phyloP scores from a whole-genome alignment of 208 protist genomes.

The Crithidia sp. region DNA sequence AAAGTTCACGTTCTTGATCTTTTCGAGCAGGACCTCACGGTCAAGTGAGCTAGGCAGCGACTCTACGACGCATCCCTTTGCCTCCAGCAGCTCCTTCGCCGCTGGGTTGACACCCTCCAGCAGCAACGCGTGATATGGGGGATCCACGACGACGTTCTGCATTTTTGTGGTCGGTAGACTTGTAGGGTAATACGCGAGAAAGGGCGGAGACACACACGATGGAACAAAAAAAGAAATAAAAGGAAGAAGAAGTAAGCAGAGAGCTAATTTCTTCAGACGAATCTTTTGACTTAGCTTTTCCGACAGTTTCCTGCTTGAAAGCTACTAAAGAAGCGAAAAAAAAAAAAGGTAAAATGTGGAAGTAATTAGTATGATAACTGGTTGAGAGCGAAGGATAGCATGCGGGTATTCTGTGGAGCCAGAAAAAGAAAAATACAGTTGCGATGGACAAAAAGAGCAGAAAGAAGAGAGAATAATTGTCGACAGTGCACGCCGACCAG shows the following conservation, averaged over 20 bases:
- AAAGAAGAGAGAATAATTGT: too few species aligned
- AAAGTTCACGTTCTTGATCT: conserved; percentile 87
- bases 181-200: background rate
- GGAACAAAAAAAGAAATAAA: background rate
- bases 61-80: conserved; percentile 87
- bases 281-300: too few species aligned
- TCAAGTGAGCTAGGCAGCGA: conserved; percentile 54
- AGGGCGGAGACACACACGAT: background rate
- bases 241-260: background rate
- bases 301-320: too few species aligned
- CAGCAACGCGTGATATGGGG: conserved; percentile 71
- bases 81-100: conserved; percentile 80
- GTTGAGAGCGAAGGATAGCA: too few species aligned
- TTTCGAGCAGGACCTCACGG: conserved; percentile 76
- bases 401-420: too few species aligned
- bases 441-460: too few species aligned
- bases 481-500: too few species aligned
- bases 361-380: too few species aligned
- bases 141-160: conserved; percentile 41
- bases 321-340: too few species aligned
- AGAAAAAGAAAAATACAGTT: too few species aligned
- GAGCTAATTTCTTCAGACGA: too few species aligned
- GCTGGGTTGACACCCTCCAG: conserved; percentile 86
- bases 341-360: too few species aligned
- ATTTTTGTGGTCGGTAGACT: conserved; percentile 14